Evolutionary conservation across 805 yeast genomes (phyloP).

Genomic region (Yamadazyma phyllophila): DNA sequence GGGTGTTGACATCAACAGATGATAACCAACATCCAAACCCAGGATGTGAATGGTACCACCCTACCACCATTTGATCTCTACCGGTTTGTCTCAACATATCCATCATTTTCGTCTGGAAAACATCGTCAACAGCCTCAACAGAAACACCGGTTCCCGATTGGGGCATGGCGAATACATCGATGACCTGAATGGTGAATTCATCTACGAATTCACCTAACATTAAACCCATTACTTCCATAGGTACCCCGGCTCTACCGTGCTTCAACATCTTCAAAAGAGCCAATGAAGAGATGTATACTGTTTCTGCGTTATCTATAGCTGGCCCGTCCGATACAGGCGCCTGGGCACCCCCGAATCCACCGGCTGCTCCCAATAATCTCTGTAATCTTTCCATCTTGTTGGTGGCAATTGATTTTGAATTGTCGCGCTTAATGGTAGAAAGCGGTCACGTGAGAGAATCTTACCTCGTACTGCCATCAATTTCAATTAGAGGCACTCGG

Average conservation of each 20-base stretch:
- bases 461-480: no score
- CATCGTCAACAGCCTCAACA: conserved; percentile 99
- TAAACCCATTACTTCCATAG: conserved; percentile 89
- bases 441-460: not conserved
- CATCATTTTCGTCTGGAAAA: conserved; percentile 98
- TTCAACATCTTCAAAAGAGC: conserved; percentile 95
- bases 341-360: conserved; percentile 45
- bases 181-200: conserved; percentile 94
- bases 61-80: conserved; percentile 98
- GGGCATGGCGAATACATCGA: conserved; percentile 99
- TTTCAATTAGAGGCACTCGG: no score
- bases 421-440: not conserved
- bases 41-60: conserved; percentile 99
- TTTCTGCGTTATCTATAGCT: conserved; percentile 91
- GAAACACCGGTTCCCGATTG: conserved; percentile 98
- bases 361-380: conserved; percentile 44
- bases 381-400: conserved; percentile 47
- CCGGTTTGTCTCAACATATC: conserved; percentile 99
- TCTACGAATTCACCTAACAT: conserved; percentile 99
- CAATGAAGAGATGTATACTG: conserved; percentile 92
- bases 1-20: conserved; percentile 95
- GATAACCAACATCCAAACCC: conserved; percentile 99
- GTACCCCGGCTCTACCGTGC: conserved; percentile 91
- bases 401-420: conserved; percentile 18
- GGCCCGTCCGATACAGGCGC: conserved; percentile 62